phyloP scores from a whole-genome alignment of 257 asterid species.

The Marsdenia floribunda region DNA sequence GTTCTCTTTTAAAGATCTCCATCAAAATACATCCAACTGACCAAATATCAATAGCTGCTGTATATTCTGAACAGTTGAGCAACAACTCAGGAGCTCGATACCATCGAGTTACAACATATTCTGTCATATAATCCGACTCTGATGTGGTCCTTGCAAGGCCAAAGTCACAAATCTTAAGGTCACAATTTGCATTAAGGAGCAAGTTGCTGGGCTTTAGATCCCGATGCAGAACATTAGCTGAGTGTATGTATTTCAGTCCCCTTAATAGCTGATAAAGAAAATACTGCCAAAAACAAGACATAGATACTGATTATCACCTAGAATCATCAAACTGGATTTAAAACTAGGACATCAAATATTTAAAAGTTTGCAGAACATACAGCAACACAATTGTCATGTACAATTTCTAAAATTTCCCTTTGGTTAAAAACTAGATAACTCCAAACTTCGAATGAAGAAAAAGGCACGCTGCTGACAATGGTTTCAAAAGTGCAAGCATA shows the following conservation, averaged over 20 bases:
- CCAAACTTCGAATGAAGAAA: too few species aligned
- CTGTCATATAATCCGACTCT: slow-evolving; percentile 37
- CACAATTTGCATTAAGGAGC: slow-evolving; percentile 36
- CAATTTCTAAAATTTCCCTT: neutral
- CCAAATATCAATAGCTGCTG: slow-evolving; percentile 37
- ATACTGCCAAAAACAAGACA: slow-evolving; percentile 19
- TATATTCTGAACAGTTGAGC: slow-evolving; percentile 34
- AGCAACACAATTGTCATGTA: neutral
- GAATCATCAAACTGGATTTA: neutral
- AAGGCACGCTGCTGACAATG: neutral
- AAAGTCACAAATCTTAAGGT: slow-evolving; percentile 35
- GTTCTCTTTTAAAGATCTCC: slow-evolving; percentile 34
- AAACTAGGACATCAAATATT: too few species aligned
- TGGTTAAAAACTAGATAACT: neutral
- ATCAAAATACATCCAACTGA: slow-evolving; percentile 37
- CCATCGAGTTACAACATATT: slow-evolving; percentile 37
- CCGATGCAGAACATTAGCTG: slow-evolving; percentile 37
- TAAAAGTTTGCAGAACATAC: too few species aligned
- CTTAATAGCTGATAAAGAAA: slow-evolving; percentile 32
- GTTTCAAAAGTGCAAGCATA: neutral
- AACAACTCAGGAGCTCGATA: slow-evolving; percentile 37
- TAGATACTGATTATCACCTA: neutral
- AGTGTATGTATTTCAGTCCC: slow-evolving; percentile 32
- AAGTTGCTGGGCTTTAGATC: slow-evolving; percentile 31
- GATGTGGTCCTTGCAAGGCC: slow-evolving; percentile 39